A percentile compares a stretch with the other conserved stretches of the same genome.
phyloP scores from a whole-genome alignment of 352 stramenopile genomes.

The Albugo candida region DNA sequence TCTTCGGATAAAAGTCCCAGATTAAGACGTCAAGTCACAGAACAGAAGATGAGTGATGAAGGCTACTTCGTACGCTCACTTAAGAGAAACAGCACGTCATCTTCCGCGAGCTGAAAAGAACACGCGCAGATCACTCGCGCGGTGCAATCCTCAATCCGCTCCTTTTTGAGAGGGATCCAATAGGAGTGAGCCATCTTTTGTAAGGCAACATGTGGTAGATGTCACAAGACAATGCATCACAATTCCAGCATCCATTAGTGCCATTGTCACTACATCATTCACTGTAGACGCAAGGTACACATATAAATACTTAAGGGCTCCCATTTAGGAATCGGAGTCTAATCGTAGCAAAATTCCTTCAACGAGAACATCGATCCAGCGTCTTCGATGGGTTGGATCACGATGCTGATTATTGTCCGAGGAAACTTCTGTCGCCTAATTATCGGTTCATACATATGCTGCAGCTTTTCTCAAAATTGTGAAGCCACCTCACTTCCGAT shows the following conservation, averaged over 20 bases:
- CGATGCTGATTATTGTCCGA: conserved; percentile 68
- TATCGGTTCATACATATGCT: conserved; percentile 46
- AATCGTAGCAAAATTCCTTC: conserved; percentile 3
- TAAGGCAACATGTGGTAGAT: conserved; percentile 44
- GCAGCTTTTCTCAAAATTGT: too few species aligned
- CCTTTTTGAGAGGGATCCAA: conserved; percentile 43
- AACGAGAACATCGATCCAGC: conserved; percentile 46
- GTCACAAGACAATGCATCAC: conserved; percentile 52
- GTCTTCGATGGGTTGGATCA: conserved; percentile 71
- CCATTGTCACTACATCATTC: conserved; percentile 57
- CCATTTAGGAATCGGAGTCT: conserved; percentile 8
- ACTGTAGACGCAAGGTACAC: conserved; percentile 43
- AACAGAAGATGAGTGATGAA: neutral
- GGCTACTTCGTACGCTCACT: conserved; percentile 28
- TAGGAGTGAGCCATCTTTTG: conserved; percentile 37
- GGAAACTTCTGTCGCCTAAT: conserved; percentile 49
- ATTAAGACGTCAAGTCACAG: neutral
- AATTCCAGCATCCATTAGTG: conserved; percentile 63
- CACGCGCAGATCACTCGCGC: conserved; percentile 43
- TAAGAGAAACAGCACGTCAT: conserved; percentile 47
- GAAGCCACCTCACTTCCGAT: too few species aligned
- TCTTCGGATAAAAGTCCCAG: conserved; percentile 47
- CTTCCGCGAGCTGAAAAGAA: conserved; percentile 22
- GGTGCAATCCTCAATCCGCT: conserved; percentile 18
- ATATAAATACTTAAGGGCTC: conserved; percentile 16